Conservation (phyloP, 2,329 filamentous ascomycete genomes). For the Amphichorda felina region DNA sequence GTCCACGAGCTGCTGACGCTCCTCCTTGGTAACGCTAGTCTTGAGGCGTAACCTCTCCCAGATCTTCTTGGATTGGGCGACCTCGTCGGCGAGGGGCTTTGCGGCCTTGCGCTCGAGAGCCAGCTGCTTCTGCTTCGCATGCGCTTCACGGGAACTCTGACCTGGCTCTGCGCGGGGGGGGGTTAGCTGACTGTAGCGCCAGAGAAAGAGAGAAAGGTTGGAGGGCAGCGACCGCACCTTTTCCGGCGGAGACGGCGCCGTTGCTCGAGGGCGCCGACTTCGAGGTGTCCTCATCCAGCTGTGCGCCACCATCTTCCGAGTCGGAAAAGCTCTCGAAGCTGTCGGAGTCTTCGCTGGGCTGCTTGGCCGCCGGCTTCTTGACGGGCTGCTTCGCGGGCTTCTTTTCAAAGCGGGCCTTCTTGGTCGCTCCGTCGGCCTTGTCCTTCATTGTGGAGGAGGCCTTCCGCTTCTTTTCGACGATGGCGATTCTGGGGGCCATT, state of each 20-base stretch:
- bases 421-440: conserved; percentile 23
- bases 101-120: conserved; percentile 80
- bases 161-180: conserved; percentile 20
- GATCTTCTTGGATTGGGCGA: conserved; percentile 85
- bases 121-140: conserved; percentile 84
- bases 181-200: conserved; percentile 4
- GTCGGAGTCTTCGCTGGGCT: conserved; percentile 24
- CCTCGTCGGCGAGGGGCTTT: conserved; percentile 85
- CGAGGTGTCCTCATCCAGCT: conserved; percentile 24
- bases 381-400: conserved; percentile 26
- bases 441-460: conserved; percentile 30
- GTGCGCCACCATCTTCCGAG: conserved; percentile 40
- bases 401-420: conserved; percentile 16
- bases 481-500: conserved; percentile 37
- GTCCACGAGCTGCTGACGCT: conserved; percentile 74
- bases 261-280: conserved; percentile 14
- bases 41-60: conserved; percentile 92
- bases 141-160: conserved; percentile 69
- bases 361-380: conserved; percentile 5
- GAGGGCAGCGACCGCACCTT: conserved; percentile 18
- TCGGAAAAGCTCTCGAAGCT: conserved; percentile 34
- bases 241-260: conserved; percentile 26
- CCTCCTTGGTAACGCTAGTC: conserved; percentile 82
- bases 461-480: conserved; percentile 46
- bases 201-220: neutral